Percentiles rank a stretch among this genome's conserved stretches.
Conservation (phyloP, 257 asterid species). For the Solanum bulbocastanum region DNA sequence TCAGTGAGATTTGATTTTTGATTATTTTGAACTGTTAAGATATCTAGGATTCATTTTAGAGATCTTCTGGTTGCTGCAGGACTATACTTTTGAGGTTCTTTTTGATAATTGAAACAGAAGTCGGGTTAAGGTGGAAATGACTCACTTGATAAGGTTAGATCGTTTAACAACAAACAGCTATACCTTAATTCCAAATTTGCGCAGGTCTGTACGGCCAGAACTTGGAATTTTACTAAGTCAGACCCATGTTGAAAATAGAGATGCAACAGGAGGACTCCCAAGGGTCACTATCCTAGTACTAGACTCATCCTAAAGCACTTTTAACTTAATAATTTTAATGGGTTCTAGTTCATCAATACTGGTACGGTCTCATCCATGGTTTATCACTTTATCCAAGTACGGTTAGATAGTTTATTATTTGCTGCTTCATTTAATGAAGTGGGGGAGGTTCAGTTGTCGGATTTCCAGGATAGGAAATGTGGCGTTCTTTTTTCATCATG, state of each 20-base stretch:
- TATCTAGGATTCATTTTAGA: neutral
- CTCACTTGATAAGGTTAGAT: neutral
- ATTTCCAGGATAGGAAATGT: neutral
- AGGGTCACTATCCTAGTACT: neutral
- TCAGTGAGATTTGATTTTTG: neutral
- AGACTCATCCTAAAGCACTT: neutral
- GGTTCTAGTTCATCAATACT: neutral
- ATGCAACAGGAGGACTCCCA: neutral
- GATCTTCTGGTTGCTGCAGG: neutral
- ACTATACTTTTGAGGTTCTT: neutral
- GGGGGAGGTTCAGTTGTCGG: neutral
- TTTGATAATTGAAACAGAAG: neutral
- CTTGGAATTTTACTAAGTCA: neutral
- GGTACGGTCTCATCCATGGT: neutral
- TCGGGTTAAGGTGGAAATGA: neutral
- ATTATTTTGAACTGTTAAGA: neutral
- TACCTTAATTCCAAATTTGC: neutral
- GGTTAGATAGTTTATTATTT: neutral
- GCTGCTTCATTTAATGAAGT: neutral
- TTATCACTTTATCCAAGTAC: neutral
- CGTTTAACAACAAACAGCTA: neutral
- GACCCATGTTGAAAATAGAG: neutral
- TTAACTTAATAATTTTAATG: neutral
- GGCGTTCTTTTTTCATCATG: neutral
- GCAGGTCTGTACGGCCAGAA: neutral